Percentiles rank a stretch among this genome's conserved stretches.
Conservation (phyloP, 768 basidiomycete species). For the Boletus speciosus region DNA sequence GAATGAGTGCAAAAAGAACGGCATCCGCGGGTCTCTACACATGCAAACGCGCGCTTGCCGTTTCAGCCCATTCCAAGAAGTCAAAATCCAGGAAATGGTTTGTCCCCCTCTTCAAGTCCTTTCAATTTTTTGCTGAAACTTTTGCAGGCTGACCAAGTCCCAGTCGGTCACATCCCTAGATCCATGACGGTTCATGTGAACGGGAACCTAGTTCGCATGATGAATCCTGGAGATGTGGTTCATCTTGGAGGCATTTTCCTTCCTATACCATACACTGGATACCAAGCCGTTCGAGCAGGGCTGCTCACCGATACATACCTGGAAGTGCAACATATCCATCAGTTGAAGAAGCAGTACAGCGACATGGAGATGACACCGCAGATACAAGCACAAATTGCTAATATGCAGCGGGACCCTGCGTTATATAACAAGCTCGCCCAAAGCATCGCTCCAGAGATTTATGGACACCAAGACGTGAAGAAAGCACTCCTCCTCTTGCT, state of each 20-base stretch:
- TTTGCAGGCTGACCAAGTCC: slow-evolving; percentile 91
- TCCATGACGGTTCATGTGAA: slow-evolving; percentile 97
- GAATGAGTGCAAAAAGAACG: slow-evolving; percentile 81
- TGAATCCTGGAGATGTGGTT: slow-evolving; percentile 96
- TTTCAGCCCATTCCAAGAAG: slow-evolving; percentile 97
- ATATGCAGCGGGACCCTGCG: slow-evolving; percentile 69
- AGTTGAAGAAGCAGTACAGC: slow-evolving; percentile 96
- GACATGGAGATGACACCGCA: slow-evolving; percentile 92
- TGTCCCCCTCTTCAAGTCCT: slow-evolving; percentile 6
- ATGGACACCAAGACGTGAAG: slow-evolving; percentile 96
- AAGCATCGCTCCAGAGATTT: slow-evolving; percentile 98
- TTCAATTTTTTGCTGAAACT: slow-evolving; percentile 5
- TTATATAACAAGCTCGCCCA: slow-evolving; percentile 85
- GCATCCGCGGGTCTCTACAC: slow-evolving; percentile 83
- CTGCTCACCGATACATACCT: slow-evolving; percentile 96
- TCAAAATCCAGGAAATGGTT: slow-evolving; percentile 99
- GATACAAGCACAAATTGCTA: slow-evolving; percentile 64
- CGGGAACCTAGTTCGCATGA: slow-evolving; percentile 81
- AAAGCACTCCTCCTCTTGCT: slow-evolving; percentile 90
- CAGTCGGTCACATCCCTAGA: slow-evolving; percentile 97
- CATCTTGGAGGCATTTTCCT: slow-evolving; percentile 96
- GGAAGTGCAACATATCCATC: slow-evolving; percentile 85
- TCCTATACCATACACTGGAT: slow-evolving; percentile 95
- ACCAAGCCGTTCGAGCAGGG: slow-evolving; percentile 94
- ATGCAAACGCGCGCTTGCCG: slow-evolving; percentile 99